Percentiles rank a stretch among this genome's conserved stretches.
Evolutionary conservation across 495 filamentous ascomycete genomes (phyloP).

Genomic region (Penicillium herquei): DNA sequence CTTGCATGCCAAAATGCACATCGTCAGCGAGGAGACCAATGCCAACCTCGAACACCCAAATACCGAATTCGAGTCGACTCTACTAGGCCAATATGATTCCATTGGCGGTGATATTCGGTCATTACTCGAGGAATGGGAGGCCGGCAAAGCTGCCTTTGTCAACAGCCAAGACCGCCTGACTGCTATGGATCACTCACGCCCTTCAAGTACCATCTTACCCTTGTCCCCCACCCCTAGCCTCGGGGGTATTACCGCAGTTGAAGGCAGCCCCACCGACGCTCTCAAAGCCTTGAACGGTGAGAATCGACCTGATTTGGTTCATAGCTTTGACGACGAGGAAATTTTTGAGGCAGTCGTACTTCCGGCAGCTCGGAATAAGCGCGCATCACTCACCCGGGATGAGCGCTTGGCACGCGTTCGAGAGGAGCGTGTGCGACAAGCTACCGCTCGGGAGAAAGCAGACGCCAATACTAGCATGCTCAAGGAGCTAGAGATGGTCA

Average conservation of each 20-base stretch:
- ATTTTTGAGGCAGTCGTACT: constrained; percentile 87
- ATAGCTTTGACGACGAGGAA: constrained; percentile 58
- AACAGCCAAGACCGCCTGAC: constrained; percentile 62
- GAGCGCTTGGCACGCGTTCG: constrained; percentile 86
- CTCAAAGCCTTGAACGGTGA: constrained; percentile 74
- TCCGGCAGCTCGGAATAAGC: constrained; percentile 56
- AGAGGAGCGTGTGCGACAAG: constrained; percentile 75
- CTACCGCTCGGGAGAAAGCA: constrained; percentile 62
- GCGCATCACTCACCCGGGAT: constrained; percentile 75
- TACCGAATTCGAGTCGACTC: constrained; percentile 61
- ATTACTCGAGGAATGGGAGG: constrained; percentile 88
- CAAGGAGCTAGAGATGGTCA: constrained; percentile 84
- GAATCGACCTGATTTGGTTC: constrained; percentile 29
- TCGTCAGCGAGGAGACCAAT: constrained; percentile 87
- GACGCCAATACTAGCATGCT: constrained; percentile 87
- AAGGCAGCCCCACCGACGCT: constrained; percentile 74
- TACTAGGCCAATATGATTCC: constrained; percentile 89
- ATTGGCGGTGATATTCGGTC: constrained; percentile 83
- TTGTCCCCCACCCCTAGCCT: constrained; percentile 77
- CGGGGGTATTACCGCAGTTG: constrained; percentile 81
- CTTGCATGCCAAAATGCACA: constrained; percentile 91
- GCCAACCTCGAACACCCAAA: constrained; percentile 71
- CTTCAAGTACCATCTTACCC: constrained; percentile 67
- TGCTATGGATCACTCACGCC: constrained; percentile 60
- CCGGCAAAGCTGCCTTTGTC: constrained; percentile 72